Base-by-base conservation (phyloP, 345 rosid genomes). In the Arabidopsis suecica region DNA sequence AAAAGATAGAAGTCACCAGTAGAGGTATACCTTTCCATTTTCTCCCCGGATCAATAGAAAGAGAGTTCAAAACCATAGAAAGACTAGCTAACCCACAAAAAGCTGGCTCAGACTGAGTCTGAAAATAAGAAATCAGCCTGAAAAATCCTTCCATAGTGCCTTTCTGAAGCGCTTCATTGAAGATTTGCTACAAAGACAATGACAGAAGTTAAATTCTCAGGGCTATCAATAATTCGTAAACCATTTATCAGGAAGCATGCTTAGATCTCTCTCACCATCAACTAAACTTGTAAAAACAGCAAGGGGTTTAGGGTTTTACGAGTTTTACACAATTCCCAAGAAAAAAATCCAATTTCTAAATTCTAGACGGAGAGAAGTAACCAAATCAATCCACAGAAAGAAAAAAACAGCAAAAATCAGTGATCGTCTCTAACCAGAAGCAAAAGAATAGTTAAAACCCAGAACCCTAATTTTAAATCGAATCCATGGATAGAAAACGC, bases 101-200 rank as follows among this genome's bases (percentile, higher is more conserved):
- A 0, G 94, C 96, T 13, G 98, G 96, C 85, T 93, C 98, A 0
- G 97, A 93, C 45, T 93, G 98, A 1, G 98, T 93, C 79, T 93
- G 96, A 37, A 89, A 93, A 74, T 88, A 80, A 33, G 97, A 91
- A 71, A 91, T 86, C 78, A 93, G 75, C 84, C 78, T 85, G 65
- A 84, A 93, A 74, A 91, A 93, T 10, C 97, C 93, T 82, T 93
- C 98, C 97, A 91, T 89, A 1, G 98, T 91, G 8, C 96, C 97
- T 50, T 85, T 82, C 78, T 88, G 94, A 82, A 91, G 86, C 6
- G 98, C 88, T 76, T 93, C 97, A 7, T 74, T 71, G 78, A 93
- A 93, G 65, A 93, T 89, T 86, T 79, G 77, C 98, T 91, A 82
- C 84, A 76, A 16, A 49, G 45, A 23, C 53, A 32, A 69, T 50